Percentiles rank a stretch among this genome's conserved stretches.
Evolutionary conservation across 352 stramenopile species (phyloP).

Genomic region (Phytopythium kandeliae): DNA sequence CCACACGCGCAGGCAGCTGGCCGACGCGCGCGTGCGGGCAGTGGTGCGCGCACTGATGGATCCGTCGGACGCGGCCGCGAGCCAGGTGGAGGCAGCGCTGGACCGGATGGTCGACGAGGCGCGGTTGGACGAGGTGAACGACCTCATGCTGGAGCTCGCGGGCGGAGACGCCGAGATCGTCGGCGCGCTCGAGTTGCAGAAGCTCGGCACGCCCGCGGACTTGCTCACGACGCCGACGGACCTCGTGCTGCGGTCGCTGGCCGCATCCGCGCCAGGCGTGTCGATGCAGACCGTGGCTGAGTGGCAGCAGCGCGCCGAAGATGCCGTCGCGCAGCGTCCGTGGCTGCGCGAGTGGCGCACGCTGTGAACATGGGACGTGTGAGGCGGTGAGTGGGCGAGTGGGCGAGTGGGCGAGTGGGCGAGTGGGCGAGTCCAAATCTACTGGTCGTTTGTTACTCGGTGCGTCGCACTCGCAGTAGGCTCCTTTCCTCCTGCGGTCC

Average conservation of each 20-base stretch:
- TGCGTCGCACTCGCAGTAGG: background rate
- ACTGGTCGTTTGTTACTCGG: slow-evolving; percentile 2
- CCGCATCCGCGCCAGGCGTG: slow-evolving; percentile 9
- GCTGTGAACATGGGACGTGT: slow-evolving; percentile 27
- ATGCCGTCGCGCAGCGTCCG: slow-evolving; percentile 27
- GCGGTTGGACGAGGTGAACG: slow-evolving; percentile 74
- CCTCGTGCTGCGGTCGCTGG: slow-evolving; percentile 47
- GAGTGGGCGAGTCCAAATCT: slow-evolving; percentile 2
- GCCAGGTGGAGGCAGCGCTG: slow-evolving; percentile 34
- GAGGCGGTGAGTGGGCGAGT: too few species aligned
- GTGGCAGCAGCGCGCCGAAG: slow-evolving; percentile 46
- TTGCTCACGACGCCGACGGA: slow-evolving; percentile 62
- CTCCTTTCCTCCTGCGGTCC: background rate
- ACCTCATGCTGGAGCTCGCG: slow-evolving; percentile 68
- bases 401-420: background rate
- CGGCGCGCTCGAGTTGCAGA: slow-evolving; percentile 57
- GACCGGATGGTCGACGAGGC: slow-evolving; percentile 60
- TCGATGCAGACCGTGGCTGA: slow-evolving; percentile 25
- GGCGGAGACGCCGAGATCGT: slow-evolving; percentile 35
- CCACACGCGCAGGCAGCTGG: slow-evolving; percentile 51
- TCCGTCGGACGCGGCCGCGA: slow-evolving; percentile 27
- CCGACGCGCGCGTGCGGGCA: slow-evolving; percentile 27
- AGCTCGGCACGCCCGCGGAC: slow-evolving; percentile 78
- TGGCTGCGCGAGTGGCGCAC: slow-evolving; percentile 84
- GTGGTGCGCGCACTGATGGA: slow-evolving; percentile 30